Evolutionary conservation across 2,329 filamentous ascomycete genomes (phyloP).

Genomic region (Neofusicoccum laricinum): DNA sequence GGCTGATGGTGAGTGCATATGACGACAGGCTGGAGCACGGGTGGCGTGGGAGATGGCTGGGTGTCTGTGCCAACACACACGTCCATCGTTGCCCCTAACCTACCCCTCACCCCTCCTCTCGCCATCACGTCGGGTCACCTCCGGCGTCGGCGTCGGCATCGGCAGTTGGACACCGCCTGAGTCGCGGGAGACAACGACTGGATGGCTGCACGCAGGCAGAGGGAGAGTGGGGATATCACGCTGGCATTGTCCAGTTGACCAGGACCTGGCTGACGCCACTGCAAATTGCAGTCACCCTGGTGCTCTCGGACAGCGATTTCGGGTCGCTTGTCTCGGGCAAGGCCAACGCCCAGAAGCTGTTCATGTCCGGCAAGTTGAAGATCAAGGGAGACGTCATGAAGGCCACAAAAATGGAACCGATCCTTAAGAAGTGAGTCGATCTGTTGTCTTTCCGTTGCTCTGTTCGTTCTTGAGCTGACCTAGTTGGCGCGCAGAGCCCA

Average conservation of each 20-base stretch:
- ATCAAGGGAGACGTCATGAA: constrained; percentile 98
- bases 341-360: constrained; percentile 90
- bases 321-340: constrained; percentile 77
- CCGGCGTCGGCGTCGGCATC: constrained; percentile 7
- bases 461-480: no score
- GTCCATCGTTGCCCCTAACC: not conserved
- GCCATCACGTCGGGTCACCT: not conserved
- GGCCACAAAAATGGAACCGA: constrained; percentile 91
- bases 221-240: not conserved
- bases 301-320: constrained; percentile 84
- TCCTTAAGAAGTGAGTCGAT: constrained; percentile 89
- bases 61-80: not conserved
- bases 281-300: constrained; percentile 63
- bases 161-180: not conserved
- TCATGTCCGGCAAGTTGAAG: constrained; percentile 99
- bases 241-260: no score
- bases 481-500: no score
- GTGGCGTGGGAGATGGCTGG: not conserved
- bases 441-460: no score
- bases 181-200: not conserved
- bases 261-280: not conserved
- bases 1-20: constrained; percentile 65
- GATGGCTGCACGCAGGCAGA: not conserved
- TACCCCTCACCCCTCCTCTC: not conserved
- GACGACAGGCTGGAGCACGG: not conserved